A percentile compares a stretch with the other conserved stretches of the same genome.
phyloP scores from a whole-genome alignment of 176 grass and related monocot species.

The Carex littledalei region DNA sequence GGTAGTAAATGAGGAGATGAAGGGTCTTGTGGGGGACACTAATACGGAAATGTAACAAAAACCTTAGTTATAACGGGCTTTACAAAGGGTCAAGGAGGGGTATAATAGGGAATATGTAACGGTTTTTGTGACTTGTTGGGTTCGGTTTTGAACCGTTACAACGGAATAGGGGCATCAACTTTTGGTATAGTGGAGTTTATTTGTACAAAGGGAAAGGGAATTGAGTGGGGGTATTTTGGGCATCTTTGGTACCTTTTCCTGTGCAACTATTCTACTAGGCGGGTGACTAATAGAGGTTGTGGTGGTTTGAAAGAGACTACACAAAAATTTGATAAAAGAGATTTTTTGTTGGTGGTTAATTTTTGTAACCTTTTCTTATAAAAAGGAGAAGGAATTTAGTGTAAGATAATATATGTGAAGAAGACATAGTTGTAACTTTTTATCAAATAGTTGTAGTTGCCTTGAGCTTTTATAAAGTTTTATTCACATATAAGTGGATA shows the following conservation, averaged over 20 bases:
- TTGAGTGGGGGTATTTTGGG: background rate
- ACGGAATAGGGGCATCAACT: background rate
- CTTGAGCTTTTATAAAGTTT: background rate
- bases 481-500: background rate
- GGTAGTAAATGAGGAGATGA: conserved; percentile 15
- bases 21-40: conserved; percentile 23
- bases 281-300: background rate
- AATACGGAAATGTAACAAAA: conserved; percentile 21
- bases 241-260: background rate
- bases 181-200: conserved; percentile 12
- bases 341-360: background rate
- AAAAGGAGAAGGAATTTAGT: background rate
- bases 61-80: background rate
- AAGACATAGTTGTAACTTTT: background rate
- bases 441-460: background rate
- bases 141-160: background rate
- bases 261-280: background rate
- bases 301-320: conserved; percentile 17
- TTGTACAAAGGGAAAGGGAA: background rate
- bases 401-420: background rate
- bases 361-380: conserved; percentile 8
- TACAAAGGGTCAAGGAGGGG: background rate
- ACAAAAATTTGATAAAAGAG: background rate
- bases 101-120: background rate
- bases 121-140: background rate